Evolutionary conservation across 495 filamentous ascomycete genomes (phyloP).

Genomic region (Immersiella caudata): DNA sequence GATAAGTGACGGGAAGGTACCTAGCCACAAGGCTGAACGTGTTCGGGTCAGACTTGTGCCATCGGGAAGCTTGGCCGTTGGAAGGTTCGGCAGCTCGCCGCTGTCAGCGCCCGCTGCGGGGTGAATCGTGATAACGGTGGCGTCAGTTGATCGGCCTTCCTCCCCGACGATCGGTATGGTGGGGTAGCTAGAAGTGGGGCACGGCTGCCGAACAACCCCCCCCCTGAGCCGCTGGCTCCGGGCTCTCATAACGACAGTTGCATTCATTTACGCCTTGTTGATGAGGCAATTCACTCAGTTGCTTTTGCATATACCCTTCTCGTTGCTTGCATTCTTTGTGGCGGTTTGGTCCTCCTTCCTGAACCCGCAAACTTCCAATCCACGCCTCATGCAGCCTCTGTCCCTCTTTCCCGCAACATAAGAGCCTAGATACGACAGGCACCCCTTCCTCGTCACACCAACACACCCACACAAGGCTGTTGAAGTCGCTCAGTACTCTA

Average conservation of each 20-base stretch:
- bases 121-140: background rate
- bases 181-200: constrained; percentile 9
- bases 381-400: background rate
- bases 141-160: constrained; percentile 10
- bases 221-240: background rate
- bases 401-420: background rate
- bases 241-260: constrained; percentile 11
- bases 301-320: background rate
- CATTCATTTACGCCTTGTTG: background rate
- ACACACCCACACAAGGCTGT: background rate
- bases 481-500: background rate
- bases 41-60: too few relatives aligned
- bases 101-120: constrained; percentile 8
- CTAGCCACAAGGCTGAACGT: background rate
- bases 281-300: background rate
- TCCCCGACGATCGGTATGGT: constrained; percentile 15
- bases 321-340: background rate
- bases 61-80: background rate
- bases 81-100: background rate
- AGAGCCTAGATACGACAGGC: background rate
- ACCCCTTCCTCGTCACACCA: background rate
- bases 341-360: background rate
- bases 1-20: background rate
- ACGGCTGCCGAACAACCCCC: background rate
- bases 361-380: background rate